A percentile compares a stretch with the other conserved stretches of the same genome.
Conservation (phyloP, 2,329 filamentous ascomycete species). For the Chaetomium globosum region DNA sequence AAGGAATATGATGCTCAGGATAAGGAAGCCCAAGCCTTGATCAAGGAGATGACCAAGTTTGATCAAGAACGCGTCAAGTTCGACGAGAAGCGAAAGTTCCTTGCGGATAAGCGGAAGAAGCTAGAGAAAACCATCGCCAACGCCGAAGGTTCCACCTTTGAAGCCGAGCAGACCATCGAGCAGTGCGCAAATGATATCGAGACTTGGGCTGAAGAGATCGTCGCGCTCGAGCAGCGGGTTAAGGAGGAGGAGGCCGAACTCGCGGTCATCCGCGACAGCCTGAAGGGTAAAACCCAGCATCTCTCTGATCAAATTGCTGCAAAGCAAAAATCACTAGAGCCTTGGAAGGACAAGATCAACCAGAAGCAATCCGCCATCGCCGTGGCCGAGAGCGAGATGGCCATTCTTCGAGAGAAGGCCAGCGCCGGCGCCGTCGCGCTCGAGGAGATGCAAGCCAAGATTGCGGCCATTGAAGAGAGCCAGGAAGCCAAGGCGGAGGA, state of each 20-base stretch:
- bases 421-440: slow-evolving; percentile 84
- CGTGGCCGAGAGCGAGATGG: slow-evolving; percentile 90
- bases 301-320: slow-evolving; percentile 89
- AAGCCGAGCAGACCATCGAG: slow-evolving; percentile 76
- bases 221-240: slow-evolving; percentile 74
- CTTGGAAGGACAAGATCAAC: slow-evolving; percentile 96
- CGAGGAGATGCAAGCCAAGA: slow-evolving; percentile 79
- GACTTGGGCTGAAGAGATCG: slow-evolving; percentile 72
- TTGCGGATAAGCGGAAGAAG: slow-evolving; percentile 89
- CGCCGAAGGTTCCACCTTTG: slow-evolving; percentile 71
- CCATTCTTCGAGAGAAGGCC: slow-evolving; percentile 85
- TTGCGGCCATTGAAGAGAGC: slow-evolving; percentile 70
- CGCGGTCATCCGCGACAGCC: slow-evolving; percentile 74
- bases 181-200: slow-evolving; percentile 79
- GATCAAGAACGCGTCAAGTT: slow-evolving; percentile 98
- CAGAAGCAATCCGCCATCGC: slow-evolving; percentile 93
- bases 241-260: slow-evolving; percentile 80
- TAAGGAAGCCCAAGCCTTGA: slow-evolving; percentile 74
- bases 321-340: slow-evolving; percentile 92
- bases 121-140: slow-evolving; percentile 83
- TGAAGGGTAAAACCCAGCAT: slow-evolving; percentile 94
- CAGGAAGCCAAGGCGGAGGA: slow-evolving; percentile 71
- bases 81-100: slow-evolving; percentile 95
- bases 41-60: slow-evolving; percentile 87
- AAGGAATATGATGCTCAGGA: slow-evolving; percentile 83